Evolutionary conservation across 192 early-diverging fungal species (phyloP), one percentile per base, ranked within the genome.

Genomic region (Umbelopsis isabellina): DNA sequence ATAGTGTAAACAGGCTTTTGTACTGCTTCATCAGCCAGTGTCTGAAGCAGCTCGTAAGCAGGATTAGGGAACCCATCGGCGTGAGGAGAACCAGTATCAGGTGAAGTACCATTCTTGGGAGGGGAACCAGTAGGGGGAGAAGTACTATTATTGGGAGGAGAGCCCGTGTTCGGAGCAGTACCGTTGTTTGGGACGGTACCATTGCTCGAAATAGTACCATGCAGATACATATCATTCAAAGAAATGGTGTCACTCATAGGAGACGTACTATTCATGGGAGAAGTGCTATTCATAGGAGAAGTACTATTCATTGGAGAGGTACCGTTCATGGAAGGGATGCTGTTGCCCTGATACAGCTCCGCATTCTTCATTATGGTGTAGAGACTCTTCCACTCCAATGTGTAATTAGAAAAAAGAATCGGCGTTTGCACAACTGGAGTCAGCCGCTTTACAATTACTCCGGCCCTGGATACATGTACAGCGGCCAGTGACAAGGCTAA

Each of bases 311-410:
- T 30, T 2, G 27, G 27, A 3, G 27, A 30, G 27, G 27, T 30
- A 30, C 27, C 27, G 27, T 30, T 30, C 27, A 30, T 30, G 3
- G 27, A 30, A 3, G 27, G 3, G 20, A 0, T 50, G 25, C 8
- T 23, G 22, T 4, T 25, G 0, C 21, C 21, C n/a, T 22, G n/a
- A 23, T 37, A 35, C 16, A 61, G 13, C 9, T 7, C 55, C 16
- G 55, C 55, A 16, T 61, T 61, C 3, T 61, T 30, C 3, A 35
- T 6, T 4, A 61, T 1, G 11, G 30, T 61, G 1, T 4, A 0
- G 15, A 61, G 11, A 25, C 55, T 61, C 55, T 61, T 61, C 55
- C 55, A 61, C 16, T 61, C 55, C 30, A 61, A 35, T 1, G 55
- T 61, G 30, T 61, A 61, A 30, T 61, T 61, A 3, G 55, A 61